Conservation (phyloP, 2,329 filamentous ascomycete species). For the Fusarium protoensiforme region DNA sequence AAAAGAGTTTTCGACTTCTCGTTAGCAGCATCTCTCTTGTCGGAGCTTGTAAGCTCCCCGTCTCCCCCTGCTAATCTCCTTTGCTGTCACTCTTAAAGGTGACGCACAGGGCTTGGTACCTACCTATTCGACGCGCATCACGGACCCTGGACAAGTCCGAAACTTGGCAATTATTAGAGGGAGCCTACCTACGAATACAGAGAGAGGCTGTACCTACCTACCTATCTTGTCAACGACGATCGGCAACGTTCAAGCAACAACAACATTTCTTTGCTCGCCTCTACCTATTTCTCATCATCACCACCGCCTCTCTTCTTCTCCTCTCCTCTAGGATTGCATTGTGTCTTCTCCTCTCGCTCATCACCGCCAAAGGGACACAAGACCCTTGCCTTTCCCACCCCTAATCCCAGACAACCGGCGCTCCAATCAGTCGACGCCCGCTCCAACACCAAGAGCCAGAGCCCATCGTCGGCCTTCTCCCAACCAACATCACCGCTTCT, state of each 20-base stretch:
- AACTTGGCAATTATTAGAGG: conserved; percentile 1
- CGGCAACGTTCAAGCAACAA: not conserved
- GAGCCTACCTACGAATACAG: not conserved
- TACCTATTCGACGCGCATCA: conserved; percentile 28
- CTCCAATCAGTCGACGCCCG: conserved; percentile 38
- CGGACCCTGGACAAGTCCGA: conserved; percentile 29
- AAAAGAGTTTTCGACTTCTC: not conserved
- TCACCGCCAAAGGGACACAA: conserved; percentile 25
- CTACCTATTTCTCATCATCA: not conserved
- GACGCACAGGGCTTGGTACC: conserved; percentile 37
- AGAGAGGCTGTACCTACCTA: not conserved
- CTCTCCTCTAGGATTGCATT: not conserved
- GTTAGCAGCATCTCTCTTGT: not conserved
- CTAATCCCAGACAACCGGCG: conserved; percentile 38
- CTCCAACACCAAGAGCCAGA: conserved; percentile 22
- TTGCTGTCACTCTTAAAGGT: conserved; percentile 12
- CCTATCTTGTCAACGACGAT: not conserved
- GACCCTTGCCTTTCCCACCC: conserved; percentile 21
- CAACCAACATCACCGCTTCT: conserved; percentile 36
- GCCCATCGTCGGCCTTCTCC: conserved; percentile 18
- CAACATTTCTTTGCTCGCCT: not conserved
- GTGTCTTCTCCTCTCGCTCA: not conserved
- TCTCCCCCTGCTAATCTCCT: not conserved
- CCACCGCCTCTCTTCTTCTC: not conserved
- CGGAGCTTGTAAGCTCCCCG: not conserved